Percentiles rank a stretch among this genome's conserved stretches.
Evolutionary conservation across 306 rosid genomes (phyloP).

Genomic region (Prunus armeniaca): DNA sequence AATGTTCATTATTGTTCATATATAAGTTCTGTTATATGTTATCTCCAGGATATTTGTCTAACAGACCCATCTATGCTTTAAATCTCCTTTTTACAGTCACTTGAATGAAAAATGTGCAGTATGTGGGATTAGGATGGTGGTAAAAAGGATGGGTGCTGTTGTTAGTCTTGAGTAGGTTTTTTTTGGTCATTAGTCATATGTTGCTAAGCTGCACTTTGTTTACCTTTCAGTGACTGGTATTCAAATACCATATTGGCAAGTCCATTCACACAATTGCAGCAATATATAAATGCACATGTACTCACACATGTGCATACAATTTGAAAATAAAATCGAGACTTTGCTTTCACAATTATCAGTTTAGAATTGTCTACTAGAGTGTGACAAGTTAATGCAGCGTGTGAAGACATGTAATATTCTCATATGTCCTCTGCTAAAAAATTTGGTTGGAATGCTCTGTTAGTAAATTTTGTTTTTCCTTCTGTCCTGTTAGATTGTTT

Average conservation of each 20-base stretch:
- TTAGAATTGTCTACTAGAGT: neutral
- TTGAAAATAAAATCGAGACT: neutral
- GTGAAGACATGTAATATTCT: neutral
- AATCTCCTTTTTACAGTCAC: neutral
- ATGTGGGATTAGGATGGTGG: neutral
- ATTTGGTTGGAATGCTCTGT: neutral
- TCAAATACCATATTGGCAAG: neutral
- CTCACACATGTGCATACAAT: neutral
- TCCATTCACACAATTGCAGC: neutral
- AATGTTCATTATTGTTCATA: slow-evolving; percentile 14
- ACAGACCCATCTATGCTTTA: neutral
- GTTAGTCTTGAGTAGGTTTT: neutral
- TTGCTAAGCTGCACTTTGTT: neutral
- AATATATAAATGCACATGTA: neutral
- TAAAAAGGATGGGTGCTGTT: neutral
- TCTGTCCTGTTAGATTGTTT: neutral
- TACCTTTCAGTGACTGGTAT: neutral
- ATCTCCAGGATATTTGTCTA: neutral
- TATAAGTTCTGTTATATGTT: neutral
- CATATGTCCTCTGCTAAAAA: neutral
- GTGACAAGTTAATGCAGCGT: neutral
- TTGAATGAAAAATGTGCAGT: neutral
- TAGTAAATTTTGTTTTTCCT: too few relatives aligned
- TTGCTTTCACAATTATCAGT: neutral
- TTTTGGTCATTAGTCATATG: neutral